Conservation (phyloP, 2,329 filamentous ascomycete genomes). For the Fusarium incarnatum region DNA sequence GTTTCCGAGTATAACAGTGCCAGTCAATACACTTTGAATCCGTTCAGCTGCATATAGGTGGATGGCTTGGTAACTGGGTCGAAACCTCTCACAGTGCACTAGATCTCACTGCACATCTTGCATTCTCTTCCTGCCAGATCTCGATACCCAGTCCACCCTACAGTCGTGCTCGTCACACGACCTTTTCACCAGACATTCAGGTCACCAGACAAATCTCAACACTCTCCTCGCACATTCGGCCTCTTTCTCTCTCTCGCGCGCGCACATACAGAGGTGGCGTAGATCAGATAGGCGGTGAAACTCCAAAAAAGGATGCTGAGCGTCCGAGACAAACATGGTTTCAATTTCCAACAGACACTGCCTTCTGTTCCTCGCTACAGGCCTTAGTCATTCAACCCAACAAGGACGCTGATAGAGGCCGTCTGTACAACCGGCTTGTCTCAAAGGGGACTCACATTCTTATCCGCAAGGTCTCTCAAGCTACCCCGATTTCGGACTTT, state of each 20-base stretch:
- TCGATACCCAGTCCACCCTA: background rate
- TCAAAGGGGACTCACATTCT: background rate
- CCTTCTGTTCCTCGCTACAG: background rate
- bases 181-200: background rate
- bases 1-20: background rate
- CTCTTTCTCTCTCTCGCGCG: background rate
- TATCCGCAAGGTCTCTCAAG: conserved; percentile 11
- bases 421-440: conserved; percentile 17
- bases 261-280: background rate
- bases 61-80: background rate
- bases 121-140: conserved; percentile 31
- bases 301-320: background rate
- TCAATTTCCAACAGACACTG: background rate
- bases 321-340: background rate
- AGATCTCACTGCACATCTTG: conserved; percentile 23
- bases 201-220: background rate
- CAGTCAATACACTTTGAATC: background rate
- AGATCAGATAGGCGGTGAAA: background rate
- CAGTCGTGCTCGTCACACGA: conserved; percentile 14
- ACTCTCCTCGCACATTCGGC: background rate
- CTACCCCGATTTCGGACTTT: conserved; percentile 9
- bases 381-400: background rate
- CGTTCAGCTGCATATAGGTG: background rate
- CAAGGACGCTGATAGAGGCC: background rate
- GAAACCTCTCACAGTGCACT: background rate